Conservation (phyloP, 2,329 filamentous ascomycete species). For the Penicillium sp. region DNA sequence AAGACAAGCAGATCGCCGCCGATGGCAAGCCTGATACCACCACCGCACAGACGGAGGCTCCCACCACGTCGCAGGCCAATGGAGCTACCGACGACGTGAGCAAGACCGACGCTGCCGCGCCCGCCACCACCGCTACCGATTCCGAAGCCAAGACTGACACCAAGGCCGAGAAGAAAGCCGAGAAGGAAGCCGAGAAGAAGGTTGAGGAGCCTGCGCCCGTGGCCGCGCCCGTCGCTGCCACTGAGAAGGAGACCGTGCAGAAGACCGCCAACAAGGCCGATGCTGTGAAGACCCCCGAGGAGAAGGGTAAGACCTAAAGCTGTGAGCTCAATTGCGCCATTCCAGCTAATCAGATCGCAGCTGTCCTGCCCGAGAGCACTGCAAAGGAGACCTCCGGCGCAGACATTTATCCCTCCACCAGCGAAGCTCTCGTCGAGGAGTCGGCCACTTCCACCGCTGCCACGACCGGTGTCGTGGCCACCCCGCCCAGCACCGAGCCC, state of each 20-base stretch:
- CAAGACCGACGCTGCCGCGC: slow-evolving; percentile 19
- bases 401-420: slow-evolving; percentile 25
- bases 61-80: slow-evolving; percentile 16
- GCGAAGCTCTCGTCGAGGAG: slow-evolving; percentile 22
- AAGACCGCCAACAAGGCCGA: slow-evolving; percentile 28
- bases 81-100: slow-evolving; percentile 13
- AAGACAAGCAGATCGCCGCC: slow-evolving; percentile 25
- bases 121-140: slow-evolving; percentile 12
- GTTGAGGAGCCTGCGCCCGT: slow-evolving; percentile 2
- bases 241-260: slow-evolving; percentile 18
- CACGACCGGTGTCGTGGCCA: slow-evolving; percentile 9
- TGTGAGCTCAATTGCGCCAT: background rate
- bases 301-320: slow-evolving; percentile 18
- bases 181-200: slow-evolving; percentile 16
- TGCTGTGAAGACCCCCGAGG: slow-evolving; percentile 25
- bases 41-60: background rate
- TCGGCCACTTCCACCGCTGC: slow-evolving; percentile 21
- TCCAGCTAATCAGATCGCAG: slow-evolving; percentile 11
- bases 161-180: slow-evolving; percentile 14
- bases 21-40: slow-evolving; percentile 13
- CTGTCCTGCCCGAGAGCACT: slow-evolving; percentile 25
- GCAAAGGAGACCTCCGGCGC: slow-evolving; percentile 23
- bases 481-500: slow-evolving; percentile 8
- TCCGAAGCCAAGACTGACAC: slow-evolving; percentile 19
- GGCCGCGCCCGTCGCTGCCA: slow-evolving; percentile 3